Conservation (phyloP, 169 alveolate species). For the Perkinsus chesapeaki region DNA sequence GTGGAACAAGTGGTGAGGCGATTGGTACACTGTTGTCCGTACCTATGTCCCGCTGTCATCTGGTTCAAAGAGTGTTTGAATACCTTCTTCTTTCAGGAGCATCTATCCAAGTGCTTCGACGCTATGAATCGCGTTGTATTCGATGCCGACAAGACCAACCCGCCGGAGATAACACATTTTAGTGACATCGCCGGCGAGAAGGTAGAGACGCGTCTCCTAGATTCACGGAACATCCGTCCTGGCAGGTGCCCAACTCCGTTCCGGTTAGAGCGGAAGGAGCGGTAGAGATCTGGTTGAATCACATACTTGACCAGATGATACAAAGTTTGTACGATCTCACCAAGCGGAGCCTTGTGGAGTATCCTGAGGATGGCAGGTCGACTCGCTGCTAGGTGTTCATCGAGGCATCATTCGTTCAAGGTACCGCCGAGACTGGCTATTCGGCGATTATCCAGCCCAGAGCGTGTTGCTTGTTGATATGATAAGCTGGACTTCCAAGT, state of each 20-base stretch:
- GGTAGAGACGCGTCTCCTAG: conserved; percentile 59
- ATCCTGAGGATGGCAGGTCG: conserved; percentile 50
- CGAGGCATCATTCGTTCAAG: conserved; percentile 30
- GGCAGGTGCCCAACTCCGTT: conserved; percentile 32
- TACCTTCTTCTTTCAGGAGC: conserved; percentile 46
- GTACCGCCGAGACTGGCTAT: conserved; percentile 70
- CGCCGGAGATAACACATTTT: conserved; percentile 32
- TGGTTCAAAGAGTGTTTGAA: no score
- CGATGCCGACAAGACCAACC: conserved; percentile 39
- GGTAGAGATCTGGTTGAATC: conserved; percentile 74
- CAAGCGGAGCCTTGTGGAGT: conserved; percentile 38
- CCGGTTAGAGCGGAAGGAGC: conserved; percentile 56
- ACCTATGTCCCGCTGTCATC: no score
- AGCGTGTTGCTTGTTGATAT: conserved; percentile 67
- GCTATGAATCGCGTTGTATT: conserved; percentile 65
- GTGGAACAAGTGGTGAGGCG: no score
- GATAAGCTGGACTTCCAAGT: conserved; percentile 66
- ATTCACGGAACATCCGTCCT: conserved; percentile 57
- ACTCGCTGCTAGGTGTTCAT: background rate
- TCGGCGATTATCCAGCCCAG: conserved; percentile 59
- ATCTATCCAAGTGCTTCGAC: conserved; percentile 77
- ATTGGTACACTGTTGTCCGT: no score
- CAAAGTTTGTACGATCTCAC: conserved; percentile 64
- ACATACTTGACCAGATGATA: conserved; percentile 69
- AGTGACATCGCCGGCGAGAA: conserved; percentile 42